Evolutionary conservation across 2,329 filamentous ascomycete genomes (phyloP), one percentile per base, ranked within the genome.

Genomic region (Aspergillus sclerotialis): DNA sequence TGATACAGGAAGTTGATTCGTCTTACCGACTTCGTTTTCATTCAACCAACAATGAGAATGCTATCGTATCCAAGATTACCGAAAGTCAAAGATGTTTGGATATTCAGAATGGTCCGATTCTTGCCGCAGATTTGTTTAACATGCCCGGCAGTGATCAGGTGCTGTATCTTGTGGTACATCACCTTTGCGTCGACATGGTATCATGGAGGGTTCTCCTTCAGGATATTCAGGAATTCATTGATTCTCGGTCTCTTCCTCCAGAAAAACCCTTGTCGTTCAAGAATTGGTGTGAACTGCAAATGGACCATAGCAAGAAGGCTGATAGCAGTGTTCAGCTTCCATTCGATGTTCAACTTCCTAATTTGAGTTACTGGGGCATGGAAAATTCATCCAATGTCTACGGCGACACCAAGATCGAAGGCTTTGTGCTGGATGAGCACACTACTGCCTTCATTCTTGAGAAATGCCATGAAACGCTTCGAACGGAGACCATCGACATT

Each of bases 361-460:
- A 61, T n/a, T 28, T 58, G 18, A 30, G 23, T 4, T 64, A 63
- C 39, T 64, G 61, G 61, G 60, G 58, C 6, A 56, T 64, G 52
- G 36, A 50, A 4, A 39, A 46, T 7, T 26, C 35, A 9, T 36
- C 40, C 2, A 65, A 65, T 27, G 39, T 46, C 5, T 65, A 64
- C 26, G 55, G 56, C 1, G 48, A 60, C 30, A 49, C 55, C 30
- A 55, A 56, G 21, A 54, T 53, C 44, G 51, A 61, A 30, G 50
- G 48, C 0, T 63, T 65, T 33, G 48, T 46, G 0, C 36, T 65
- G 31, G 50, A 49, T 31, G 50, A 58, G 30, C 48, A 52, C 18
- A 46, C 42, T 1, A 63, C 59, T n/a, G 38, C 45, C 5, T 52
- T 53, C 5, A 43, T 61, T 3, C 45, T 63, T 16, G 49, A 49